Conservation (phyloP, 2,329 filamentous ascomycete species). For the Sporothrix globosa region DNA sequence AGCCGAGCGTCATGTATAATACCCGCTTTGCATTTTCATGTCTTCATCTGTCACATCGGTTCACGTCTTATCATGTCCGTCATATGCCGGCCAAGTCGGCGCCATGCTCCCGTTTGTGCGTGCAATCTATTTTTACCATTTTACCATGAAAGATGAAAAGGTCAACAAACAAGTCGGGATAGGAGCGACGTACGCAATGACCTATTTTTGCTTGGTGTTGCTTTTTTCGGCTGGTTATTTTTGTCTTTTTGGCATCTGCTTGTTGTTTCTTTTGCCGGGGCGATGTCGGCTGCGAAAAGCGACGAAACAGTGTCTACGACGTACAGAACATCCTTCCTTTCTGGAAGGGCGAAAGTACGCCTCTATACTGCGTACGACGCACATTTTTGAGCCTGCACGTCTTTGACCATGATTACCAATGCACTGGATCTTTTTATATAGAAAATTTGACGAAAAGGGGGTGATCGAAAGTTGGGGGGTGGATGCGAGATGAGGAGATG, state of each 20-base stretch:
- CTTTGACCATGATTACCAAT: conserved; percentile 4
- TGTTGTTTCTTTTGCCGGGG: background rate
- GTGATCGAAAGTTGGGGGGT: too few species aligned
- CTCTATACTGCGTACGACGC: too few species aligned
- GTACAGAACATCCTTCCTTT: background rate
- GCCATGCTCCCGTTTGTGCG: background rate
- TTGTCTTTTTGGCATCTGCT: background rate
- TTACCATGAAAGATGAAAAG: background rate
- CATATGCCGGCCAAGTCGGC: conserved; percentile 19
- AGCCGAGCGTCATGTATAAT: background rate
- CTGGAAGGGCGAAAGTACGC: background rate
- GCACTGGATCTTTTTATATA: background rate
- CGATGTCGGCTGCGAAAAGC: conserved; percentile 6
- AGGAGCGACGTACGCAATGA: background rate
- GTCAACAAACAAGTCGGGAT: background rate
- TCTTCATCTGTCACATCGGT: background rate
- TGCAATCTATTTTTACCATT: conserved; percentile 21
- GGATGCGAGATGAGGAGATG: background rate
- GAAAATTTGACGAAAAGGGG: background rate
- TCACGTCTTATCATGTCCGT: background rate
- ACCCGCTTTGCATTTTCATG: background rate
- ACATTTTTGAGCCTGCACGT: background rate
- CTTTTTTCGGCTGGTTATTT: background rate
- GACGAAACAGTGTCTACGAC: too few species aligned
- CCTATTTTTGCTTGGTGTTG: background rate